Conservation (phyloP, 225 moss, liverwort and hornwort genomes). For the Antitrichia curtipendula region DNA sequence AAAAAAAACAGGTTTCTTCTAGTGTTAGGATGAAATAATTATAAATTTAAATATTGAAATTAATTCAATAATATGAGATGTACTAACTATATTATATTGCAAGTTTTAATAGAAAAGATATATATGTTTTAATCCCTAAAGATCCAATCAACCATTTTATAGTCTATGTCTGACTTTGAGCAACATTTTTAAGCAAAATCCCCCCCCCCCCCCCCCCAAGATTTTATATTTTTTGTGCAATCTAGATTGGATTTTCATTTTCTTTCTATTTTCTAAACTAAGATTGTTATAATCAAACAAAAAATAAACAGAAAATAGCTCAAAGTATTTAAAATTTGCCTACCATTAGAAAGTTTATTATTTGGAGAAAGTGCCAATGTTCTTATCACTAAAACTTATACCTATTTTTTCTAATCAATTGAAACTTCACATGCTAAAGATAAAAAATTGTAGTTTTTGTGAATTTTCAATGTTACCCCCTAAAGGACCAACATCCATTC, state of each 20-base stretch:
- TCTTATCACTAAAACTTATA: background rate
- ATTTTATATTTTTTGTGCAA: background rate
- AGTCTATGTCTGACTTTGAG: rapidly evolving
- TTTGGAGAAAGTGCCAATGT: background rate
- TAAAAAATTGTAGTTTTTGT: rapidly evolving
- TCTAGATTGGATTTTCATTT: rapidly evolving
- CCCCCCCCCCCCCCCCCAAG: too few species aligned
- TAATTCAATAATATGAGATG: background rate
- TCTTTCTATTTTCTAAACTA: background rate
- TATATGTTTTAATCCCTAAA: background rate
- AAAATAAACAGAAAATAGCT: background rate
- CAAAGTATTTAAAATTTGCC: background rate
- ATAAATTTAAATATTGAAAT: background rate
- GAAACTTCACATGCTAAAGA: background rate
- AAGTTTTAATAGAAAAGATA: background rate
- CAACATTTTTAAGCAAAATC: too few species aligned
- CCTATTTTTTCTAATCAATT: background rate
- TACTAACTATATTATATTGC: background rate
- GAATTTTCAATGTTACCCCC: background rate
- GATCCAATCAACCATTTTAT: background rate
- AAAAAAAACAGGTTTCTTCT: too few species aligned
- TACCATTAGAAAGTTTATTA: background rate
- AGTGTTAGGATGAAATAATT: background rate
- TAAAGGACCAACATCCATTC: too few species aligned
- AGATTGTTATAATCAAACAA: background rate